Conservation (phyloP, 805 yeast species). For the Cyberlindnera petersonii region DNA sequence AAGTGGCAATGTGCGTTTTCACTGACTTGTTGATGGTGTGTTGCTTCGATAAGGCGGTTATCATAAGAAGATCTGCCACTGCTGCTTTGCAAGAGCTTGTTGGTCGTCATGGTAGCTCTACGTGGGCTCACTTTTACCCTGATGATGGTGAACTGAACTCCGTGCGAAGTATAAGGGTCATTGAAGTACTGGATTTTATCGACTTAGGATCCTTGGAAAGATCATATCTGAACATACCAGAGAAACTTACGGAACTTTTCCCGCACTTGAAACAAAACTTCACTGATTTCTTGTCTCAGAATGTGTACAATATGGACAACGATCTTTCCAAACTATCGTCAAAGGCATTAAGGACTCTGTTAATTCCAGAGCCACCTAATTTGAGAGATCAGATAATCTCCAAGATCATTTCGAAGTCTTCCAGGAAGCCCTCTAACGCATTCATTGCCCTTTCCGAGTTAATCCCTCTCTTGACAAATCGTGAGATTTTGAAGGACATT, state of each 20-base stretch:
- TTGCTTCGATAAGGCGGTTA: slow-evolving; percentile 69
- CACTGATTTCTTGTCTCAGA: slow-evolving; percentile 30
- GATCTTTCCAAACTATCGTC: slow-evolving; percentile 42
- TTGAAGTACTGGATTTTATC: slow-evolving; percentile 56
- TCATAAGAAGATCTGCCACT: slow-evolving; percentile 74
- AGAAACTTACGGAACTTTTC: slow-evolving; percentile 25
- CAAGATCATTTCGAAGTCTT: slow-evolving; percentile 9
- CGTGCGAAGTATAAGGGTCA: slow-evolving; percentile 41
- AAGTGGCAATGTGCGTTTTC: slow-evolving; percentile 23
- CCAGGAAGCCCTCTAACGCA: slow-evolving; percentile 12
- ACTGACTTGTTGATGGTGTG: slow-evolving; percentile 43
- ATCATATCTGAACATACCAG: slow-evolving; percentile 38
- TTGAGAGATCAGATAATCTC: slow-evolving; percentile 5
- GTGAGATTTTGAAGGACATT: neutral
- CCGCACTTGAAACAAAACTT: slow-evolving; percentile 28
- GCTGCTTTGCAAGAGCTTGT: slow-evolving; percentile 85
- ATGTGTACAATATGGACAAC: slow-evolving; percentile 37
- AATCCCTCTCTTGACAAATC: slow-evolving; percentile 10
- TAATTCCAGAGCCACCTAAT: neutral
- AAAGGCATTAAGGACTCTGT: slow-evolving; percentile 30
- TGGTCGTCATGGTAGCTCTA: slow-evolving; percentile 61
- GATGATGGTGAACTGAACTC: slow-evolving; percentile 29
- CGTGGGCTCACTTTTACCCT: slow-evolving; percentile 30
- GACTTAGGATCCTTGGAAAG: slow-evolving; percentile 40
- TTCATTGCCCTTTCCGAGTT: slow-evolving; percentile 24